Percentiles rank a stretch among this genome's conserved stretches.
phyloP scores from a whole-genome alignment of 768 basidiomycete species.

The Podaxis sp. region DNA sequence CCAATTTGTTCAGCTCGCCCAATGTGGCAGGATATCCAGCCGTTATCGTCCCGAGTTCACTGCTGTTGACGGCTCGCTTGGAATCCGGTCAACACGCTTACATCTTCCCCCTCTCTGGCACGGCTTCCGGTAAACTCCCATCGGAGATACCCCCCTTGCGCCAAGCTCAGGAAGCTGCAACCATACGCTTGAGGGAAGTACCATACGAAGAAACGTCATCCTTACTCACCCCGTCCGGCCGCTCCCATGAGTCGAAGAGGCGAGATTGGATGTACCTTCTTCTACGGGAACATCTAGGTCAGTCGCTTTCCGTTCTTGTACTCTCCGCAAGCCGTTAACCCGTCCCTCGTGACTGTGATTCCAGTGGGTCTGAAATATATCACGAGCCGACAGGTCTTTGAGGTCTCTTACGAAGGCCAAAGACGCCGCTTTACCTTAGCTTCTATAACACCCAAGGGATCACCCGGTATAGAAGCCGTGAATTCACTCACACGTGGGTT shows the following conservation, averaged over 20 bases:
- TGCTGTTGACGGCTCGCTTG: slow-evolving; percentile 61
- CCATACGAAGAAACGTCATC: slow-evolving; percentile 16
- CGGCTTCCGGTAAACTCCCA: slow-evolving; percentile 31
- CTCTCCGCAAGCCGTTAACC: neutral
- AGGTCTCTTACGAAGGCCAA: slow-evolving; percentile 62
- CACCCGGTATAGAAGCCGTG: slow-evolving; percentile 19
- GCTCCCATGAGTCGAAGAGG: slow-evolving; percentile 19
- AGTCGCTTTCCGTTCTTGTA: slow-evolving; percentile 22
- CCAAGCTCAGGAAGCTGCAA: slow-evolving; percentile 47
- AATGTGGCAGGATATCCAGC: slow-evolving; percentile 32
- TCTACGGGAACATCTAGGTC: slow-evolving; percentile 68
- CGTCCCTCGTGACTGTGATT: slow-evolving; percentile 12
- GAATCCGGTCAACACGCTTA: slow-evolving; percentile 45
- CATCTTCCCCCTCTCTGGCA: slow-evolving; percentile 47
- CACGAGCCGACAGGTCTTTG: slow-evolving; percentile 55
- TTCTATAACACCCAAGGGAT: slow-evolving; percentile 35
- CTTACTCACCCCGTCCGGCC: slow-evolving; percentile 6
- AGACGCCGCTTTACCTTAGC: slow-evolving; percentile 55
- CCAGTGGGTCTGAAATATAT: slow-evolving; percentile 77
- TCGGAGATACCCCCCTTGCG: slow-evolving; percentile 50
- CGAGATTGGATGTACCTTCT: slow-evolving; percentile 67
- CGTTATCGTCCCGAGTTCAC: slow-evolving; percentile 51
- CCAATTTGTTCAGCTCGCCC: neutral
- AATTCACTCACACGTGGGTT: slow-evolving; percentile 40
- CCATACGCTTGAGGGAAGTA: slow-evolving; percentile 53